Evolutionary conservation across 441 rosid genomes (phyloP).

Genomic region (Pelargonium australe): DNA sequence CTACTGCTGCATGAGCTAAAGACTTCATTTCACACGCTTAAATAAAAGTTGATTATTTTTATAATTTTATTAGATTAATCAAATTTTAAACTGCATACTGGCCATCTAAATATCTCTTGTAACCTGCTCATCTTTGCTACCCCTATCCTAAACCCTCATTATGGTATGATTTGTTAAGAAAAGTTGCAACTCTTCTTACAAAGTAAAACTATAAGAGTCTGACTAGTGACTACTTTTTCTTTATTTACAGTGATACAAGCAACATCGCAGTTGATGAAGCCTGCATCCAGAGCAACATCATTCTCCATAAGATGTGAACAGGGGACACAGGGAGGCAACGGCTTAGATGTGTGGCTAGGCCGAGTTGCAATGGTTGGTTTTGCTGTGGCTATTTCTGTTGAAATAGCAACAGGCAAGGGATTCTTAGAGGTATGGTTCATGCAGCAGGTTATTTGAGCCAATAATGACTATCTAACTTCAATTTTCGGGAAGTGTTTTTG

Average conservation of each 20-base stretch:
- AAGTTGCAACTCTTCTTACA: no score
- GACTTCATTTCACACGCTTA: no score
- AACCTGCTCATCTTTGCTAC: no score
- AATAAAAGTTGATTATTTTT: no score
- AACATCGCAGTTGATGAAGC: constrained; percentile 27
- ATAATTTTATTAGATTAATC: no score
- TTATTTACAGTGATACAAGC: constrained; percentile 30
- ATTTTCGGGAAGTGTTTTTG: not conserved
- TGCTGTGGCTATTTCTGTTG: constrained; percentile 64
- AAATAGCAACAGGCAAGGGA: constrained; percentile 78
- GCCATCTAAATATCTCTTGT: no score
- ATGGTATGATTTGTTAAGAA: no score
- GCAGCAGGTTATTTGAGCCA: not conserved
- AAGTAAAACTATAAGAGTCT: not conserved
- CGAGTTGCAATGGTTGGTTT: constrained; percentile 86
- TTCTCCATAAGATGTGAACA: constrained; percentile 64
- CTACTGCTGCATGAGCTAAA: no score
- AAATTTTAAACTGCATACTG: no score
- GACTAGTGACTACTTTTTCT: constrained; percentile 10
- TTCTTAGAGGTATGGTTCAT: constrained; percentile 56
- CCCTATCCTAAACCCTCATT: no score
- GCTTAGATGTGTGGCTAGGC: constrained; percentile 82
- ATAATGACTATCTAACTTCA: not conserved
- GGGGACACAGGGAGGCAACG: constrained; percentile 52
- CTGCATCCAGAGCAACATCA: constrained; percentile 32